Conservation (phyloP, 108 stramenopile genomes). For the Fistulifera pelliculosa region DNA sequence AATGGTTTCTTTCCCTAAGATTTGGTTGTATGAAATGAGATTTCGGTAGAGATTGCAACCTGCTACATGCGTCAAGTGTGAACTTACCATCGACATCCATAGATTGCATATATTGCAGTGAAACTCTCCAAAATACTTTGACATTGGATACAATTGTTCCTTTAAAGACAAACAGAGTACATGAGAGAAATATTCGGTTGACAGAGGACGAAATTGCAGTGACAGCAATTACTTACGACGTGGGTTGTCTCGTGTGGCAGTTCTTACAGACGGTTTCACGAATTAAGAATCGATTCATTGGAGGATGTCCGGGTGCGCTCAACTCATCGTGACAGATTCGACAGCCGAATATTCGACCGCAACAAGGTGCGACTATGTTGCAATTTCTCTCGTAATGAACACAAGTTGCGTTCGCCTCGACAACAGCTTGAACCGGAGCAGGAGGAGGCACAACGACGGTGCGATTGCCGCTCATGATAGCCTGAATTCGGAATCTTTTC, state of each 20-base stretch:
- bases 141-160: conserved; percentile 77
- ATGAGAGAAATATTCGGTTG: too few relatives aligned
- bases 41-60: too few relatives aligned
- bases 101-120: conserved; percentile 80
- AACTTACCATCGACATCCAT: conserved; percentile 72
- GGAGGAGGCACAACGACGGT: conserved; percentile 30
- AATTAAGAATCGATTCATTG: conserved; percentile 68
- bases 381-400: conserved; percentile 78
- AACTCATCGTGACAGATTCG: conserved; percentile 86
- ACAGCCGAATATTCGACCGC: conserved; percentile 67
- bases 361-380: conserved; percentile 74
- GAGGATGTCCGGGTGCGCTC: conserved; percentile 57
- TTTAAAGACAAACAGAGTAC: conserved; percentile 15
- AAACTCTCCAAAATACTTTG: conserved; percentile 73
- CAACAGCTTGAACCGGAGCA: conserved; percentile 26
- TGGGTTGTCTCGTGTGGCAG: conserved; percentile 62
- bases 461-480: conserved; percentile 62
- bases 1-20: conserved; percentile 67
- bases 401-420: conserved; percentile 35
- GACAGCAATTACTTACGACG: conserved; percentile 29
- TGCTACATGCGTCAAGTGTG: too few relatives aligned
- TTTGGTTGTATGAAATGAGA: too few relatives aligned
- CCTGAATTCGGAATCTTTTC: conserved; percentile 59
- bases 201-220: not conserved
- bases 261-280: conserved; percentile 69